Evolutionary conservation across 176 grass and related monocot genomes (phyloP).

Genomic region (Carex littledalei): DNA sequence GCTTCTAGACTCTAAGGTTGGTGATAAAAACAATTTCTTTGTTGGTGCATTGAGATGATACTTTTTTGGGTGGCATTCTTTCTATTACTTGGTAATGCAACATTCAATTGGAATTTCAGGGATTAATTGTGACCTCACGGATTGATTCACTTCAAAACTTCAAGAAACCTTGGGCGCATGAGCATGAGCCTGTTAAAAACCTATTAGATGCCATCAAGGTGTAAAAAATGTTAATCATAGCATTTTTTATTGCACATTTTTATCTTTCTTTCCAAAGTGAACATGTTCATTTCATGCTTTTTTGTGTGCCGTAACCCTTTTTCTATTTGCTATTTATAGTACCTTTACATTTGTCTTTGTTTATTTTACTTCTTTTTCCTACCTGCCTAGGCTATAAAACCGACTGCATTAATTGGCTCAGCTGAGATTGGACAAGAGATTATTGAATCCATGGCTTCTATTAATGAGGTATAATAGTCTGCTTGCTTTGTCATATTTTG

Average conservation of each 20-base stretch:
- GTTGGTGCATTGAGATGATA: not conserved
- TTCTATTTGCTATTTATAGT: not conserved
- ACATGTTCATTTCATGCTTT: not conserved
- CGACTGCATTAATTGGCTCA: constrained; percentile 62
- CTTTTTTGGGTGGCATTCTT: not conserved
- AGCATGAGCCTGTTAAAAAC: constrained; percentile 66
- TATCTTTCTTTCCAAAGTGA: not conserved
- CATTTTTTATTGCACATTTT: not conserved
- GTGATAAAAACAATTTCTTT: not conserved
- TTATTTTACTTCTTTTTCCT: not conserved
- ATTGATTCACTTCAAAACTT: constrained; percentile 64
- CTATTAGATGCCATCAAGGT: constrained; percentile 76
- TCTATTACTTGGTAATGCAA: not conserved
- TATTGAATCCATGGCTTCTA: constrained; percentile 59
- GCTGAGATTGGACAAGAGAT: constrained; percentile 75
- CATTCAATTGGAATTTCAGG: constrained; percentile 37
- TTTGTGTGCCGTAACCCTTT: not conserved
- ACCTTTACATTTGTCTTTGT: not conserved
- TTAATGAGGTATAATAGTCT: constrained; percentile 59
- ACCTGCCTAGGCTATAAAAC: constrained; percentile 53
- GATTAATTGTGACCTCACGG: constrained; percentile 72
- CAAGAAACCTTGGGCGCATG: constrained; percentile 85
- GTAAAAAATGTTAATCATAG: constrained; percentile 13
- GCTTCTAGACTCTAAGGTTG: constrained; percentile 91
- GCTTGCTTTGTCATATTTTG: not conserved